phyloP scores from a whole-genome alignment of 73 alveolate genomes.

The Paramecium octaurelia region DNA sequence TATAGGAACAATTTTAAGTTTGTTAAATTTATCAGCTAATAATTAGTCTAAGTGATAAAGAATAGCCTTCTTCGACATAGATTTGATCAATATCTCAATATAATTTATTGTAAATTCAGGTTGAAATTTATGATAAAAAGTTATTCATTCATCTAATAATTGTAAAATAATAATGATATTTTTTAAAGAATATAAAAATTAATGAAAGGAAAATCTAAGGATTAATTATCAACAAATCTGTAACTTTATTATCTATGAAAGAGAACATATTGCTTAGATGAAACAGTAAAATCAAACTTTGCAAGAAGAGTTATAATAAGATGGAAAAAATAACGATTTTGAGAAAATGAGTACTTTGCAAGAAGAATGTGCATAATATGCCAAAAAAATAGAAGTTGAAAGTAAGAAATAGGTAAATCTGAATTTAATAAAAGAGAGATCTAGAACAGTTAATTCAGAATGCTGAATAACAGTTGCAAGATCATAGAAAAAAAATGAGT shows the following conservation, averaged over 20 bases:
- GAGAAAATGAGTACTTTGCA: not conserved
- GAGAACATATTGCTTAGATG: conserved; percentile 4
- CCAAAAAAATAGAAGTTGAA: conserved; percentile 30
- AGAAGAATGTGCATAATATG: conserved; percentile 22
- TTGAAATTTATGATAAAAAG: not conserved
- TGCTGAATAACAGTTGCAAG: conserved; percentile 36
- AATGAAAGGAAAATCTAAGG: not conserved
- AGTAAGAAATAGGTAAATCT: conserved; percentile 10
- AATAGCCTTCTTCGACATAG: no score
- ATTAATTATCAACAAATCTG: not conserved
- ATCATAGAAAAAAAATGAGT: conserved; percentile 43
- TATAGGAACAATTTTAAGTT: not conserved
- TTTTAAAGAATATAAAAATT: not conserved
- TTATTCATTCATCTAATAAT: not conserved
- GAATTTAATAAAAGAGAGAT: not conserved
- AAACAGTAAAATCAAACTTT: not conserved
- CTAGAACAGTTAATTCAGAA: not conserved
- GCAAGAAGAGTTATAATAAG: not conserved
- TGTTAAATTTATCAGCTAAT: not conserved
- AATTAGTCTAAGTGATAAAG: no score
- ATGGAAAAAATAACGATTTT: conserved; percentile 18
- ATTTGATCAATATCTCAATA: not conserved
- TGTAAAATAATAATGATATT: not conserved
- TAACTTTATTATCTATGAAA: not conserved
- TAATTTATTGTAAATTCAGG: no score